Evolutionary conservation across 768 basidiomycete species (phyloP).

Genomic region (Russula griseocarnosa): DNA sequence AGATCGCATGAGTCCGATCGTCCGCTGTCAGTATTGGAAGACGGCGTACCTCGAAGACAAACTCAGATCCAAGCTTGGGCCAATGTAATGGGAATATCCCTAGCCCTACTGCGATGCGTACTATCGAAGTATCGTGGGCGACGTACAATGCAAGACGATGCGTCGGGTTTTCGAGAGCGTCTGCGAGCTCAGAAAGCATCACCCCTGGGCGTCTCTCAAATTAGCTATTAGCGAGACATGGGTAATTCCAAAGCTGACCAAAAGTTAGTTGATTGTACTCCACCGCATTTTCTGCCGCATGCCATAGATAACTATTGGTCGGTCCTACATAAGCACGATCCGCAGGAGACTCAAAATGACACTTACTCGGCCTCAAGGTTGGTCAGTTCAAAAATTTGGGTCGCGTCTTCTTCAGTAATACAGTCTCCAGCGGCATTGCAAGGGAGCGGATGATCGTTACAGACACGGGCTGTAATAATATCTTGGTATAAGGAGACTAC

Average conservation of each 20-base stretch:
- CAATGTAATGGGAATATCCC: slow-evolving; percentile 38
- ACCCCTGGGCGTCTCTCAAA: slow-evolving; percentile 35
- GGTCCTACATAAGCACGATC: neutral
- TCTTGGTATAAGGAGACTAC: slow-evolving; percentile 48
- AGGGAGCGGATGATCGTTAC: slow-evolving; percentile 42
- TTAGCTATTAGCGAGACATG: neutral
- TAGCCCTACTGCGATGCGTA: slow-evolving; percentile 37
- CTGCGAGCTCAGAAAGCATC: slow-evolving; percentile 42
- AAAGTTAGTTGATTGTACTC: slow-evolving; percentile 43
- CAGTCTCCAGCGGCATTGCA: slow-evolving; percentile 44
- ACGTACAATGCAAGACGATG: slow-evolving; percentile 41
- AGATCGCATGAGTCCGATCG: neutral
- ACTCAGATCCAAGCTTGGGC: slow-evolving; percentile 46
- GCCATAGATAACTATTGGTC: slow-evolving; percentile 45
- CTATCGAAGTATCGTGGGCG: slow-evolving; percentile 46
- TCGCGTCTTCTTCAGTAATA: slow-evolving; percentile 40
- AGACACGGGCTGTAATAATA: slow-evolving; percentile 45
- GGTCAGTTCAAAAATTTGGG: slow-evolving; percentile 34
- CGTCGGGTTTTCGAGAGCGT: slow-evolving; percentile 35
- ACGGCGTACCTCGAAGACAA: slow-evolving; percentile 40
- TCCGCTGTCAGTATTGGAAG: neutral
- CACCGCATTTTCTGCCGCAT: slow-evolving; percentile 41
- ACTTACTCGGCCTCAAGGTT: slow-evolving; percentile 39
- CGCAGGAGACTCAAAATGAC: neutral
- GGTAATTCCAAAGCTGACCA: slow-evolving; percentile 31